A percentile compares a stretch with the other conserved stretches of the same genome.
Evolutionary conservation across 352 stramenopile genomes (phyloP).

Genomic region (Plasmopara muralis): DNA sequence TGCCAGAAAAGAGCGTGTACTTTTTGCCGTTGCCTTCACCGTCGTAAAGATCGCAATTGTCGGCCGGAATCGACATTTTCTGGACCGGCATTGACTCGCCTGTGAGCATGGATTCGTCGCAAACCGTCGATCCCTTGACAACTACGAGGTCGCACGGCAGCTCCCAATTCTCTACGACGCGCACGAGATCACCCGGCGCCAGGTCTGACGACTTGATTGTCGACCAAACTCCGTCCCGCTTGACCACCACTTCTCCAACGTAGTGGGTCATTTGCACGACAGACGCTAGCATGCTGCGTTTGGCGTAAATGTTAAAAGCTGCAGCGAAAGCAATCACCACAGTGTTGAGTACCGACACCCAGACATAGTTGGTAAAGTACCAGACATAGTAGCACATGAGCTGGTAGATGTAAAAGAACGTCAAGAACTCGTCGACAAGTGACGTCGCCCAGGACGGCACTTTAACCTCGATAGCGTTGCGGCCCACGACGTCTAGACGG

Average conservation of each 20-base stretch:
- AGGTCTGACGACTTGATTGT: constrained; percentile 43
- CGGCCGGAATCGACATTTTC: constrained; percentile 62
- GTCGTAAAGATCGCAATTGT: constrained; percentile 49
- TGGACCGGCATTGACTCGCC: constrained; percentile 84
- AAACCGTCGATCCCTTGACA: constrained; percentile 58
- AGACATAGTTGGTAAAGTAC: constrained; percentile 67
- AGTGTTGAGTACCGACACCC: constrained; percentile 52
- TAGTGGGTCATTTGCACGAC: constrained; percentile 64
- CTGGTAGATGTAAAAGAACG: constrained; percentile 79
- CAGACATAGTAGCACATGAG: constrained; percentile 84
- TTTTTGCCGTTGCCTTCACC: constrained; percentile 60
- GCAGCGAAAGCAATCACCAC: constrained; percentile 49
- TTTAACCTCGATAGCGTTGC: constrained; percentile 55
- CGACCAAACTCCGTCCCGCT: constrained; percentile 44
- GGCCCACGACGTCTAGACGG: constrained; percentile 42
- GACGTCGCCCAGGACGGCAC: constrained; percentile 50
- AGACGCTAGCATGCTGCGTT: constrained; percentile 46
- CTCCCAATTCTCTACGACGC: constrained; percentile 59
- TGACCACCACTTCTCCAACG: constrained; percentile 58
- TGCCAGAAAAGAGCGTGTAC: constrained; percentile 86
- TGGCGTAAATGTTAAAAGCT: constrained; percentile 58
- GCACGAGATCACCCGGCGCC: constrained; percentile 63
- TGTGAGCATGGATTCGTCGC: constrained; percentile 70
- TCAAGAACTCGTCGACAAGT: constrained; percentile 58
- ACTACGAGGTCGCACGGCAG: constrained; percentile 66